These are phyloP conservation scores for Boletus fagicola DNA, from an alignment of 768 basidiomycete genomes.

Conservation along the genomic window DNA sequence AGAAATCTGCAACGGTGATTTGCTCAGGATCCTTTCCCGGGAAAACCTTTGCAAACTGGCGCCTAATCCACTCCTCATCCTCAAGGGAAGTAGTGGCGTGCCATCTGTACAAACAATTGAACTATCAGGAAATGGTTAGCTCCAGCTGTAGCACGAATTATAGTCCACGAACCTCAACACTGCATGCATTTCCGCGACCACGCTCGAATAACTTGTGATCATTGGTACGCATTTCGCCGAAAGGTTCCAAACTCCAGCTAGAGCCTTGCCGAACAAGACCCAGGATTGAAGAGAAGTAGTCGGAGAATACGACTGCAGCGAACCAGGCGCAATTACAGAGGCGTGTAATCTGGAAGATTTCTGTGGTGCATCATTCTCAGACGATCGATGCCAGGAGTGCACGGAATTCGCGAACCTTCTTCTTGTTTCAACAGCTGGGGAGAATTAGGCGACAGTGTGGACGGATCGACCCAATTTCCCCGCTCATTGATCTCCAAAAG, in stretches of 20 bases:
- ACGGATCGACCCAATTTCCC: constrained; percentile 57
- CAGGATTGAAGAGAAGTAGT: constrained; percentile 78
- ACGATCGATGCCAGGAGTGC: background rate
- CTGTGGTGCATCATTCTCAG: constrained; percentile 34
- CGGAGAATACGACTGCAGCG: constrained; percentile 71
- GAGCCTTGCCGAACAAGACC: constrained; percentile 76
- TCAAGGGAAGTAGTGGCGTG: constrained; percentile 73
- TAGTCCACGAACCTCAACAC: constrained; percentile 61
- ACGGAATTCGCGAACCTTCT: constrained; percentile 36
- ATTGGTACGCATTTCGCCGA: constrained; percentile 62
- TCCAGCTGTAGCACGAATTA: background rate
- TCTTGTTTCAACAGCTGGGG: constrained; percentile 51
- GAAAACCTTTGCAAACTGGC: constrained; percentile 53
- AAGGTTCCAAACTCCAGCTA: constrained; percentile 75
- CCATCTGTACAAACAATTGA: constrained; percentile 85
- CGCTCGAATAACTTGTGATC: constrained; percentile 72
- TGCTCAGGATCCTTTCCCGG: constrained; percentile 49
- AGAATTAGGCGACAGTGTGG: constrained; percentile 35
- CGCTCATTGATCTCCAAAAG: constrained; percentile 81
- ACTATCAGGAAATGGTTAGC: constrained; percentile 40
- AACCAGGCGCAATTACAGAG: constrained; percentile 83
- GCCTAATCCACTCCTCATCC: constrained; percentile 68
- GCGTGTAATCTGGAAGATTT: constrained; percentile 81
- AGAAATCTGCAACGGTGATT: constrained; percentile 51
- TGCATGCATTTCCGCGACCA: constrained; percentile 78